Evolutionary conservation across 2,329 filamentous ascomycete genomes (phyloP), one percentile per base, ranked within the genome.

Genomic region (Alternaria dauci): DNA sequence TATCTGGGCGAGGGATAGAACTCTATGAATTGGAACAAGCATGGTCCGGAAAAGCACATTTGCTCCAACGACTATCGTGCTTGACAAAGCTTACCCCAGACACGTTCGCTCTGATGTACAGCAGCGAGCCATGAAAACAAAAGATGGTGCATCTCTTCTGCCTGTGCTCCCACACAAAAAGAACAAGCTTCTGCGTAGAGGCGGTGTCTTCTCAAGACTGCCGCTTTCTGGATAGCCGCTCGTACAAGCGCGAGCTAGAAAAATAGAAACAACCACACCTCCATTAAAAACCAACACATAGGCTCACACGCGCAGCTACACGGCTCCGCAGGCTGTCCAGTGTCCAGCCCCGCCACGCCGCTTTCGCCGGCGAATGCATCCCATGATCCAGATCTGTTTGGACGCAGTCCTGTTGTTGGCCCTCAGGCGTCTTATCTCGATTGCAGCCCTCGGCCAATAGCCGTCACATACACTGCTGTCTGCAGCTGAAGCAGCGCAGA

Each of bases 381-480:
- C 42, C 50, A 41, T 38, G 52, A 46, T 55, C 30, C 20, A 38
- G 52, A 42, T 58, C 46, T 59, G 55, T 48, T 54, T 56, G 59
- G 48, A 61, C 54, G 42, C 57, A 52, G 62, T 58, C 56, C 56
- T 52, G 61, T 46, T 62, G 41, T 30, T 59, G 32, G 47, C 55
- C 23, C 48, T 38, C 56, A 54, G 62, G 51, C 57, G 62, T 62
- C 64, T 65, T 67, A 67, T 67, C 65, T 65, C 51, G 36, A 60
- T 50, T 36, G 23, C 20, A 20, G 53, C 41, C 36, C 36, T 18
- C 28, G 43, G 46, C 65, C 65, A 67, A 67, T 67, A 12, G 59
- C 50, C 32, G 26, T 18, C 7, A 26, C 52, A 47, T 50, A n/a
- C 18, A 51, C 23, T 38, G 34, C 25, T 54, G 32, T 42, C 50